Base-by-base conservation (phyloP, 1,139 yeast species). In the Arxiozyma slooffiae region DNA sequence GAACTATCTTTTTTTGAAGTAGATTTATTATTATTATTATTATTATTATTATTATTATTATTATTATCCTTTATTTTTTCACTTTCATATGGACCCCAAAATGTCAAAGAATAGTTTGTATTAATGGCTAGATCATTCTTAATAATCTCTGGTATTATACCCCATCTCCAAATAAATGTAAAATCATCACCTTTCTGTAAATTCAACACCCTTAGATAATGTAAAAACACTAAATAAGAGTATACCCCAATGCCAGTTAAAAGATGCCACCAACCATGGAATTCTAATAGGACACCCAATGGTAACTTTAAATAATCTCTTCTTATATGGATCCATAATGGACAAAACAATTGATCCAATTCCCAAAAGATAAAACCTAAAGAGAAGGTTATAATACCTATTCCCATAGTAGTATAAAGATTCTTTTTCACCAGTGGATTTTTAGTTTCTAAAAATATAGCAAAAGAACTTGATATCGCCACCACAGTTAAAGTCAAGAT, bases 231-330 rank as follows among this genome's bases (percentile, higher is more conserved):
- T 44, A 79, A 68, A 62, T 78, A 80, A 61, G 76, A 80, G 66
- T 86, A 87, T 17, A 87, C 87, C 54, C 95, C 96, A 14, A 81
- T 72, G 2, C 95, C 95, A 0, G 95, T 87, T 55, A 87, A 76
- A 36, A 87, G 71, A 65, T 92, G 98, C 98, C 98, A 92, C 97
- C 97, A 92, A 18, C 95, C 96, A 64, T 92, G 98, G 37, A 96
- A 85, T 66, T 92, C 98, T 40, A 92, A 73, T 11, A 92, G 58
- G 56, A 88, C 79, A 1, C 98, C 98, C 52, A 85, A 79, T 1
- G 97, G 97, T 72, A 89, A 77, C 2, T 96, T 95, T n/a, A 81
- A 61, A 63, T 76, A 71, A 2, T 68, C 59, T 56, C 95, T 78
- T 66, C 97, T 79, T 41, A 80, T 65, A 7, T 69, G 57, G 48